Evolutionary conservation across 441 rosid species (phyloP).

Genomic region (Pelargonium fulgidum): DNA sequence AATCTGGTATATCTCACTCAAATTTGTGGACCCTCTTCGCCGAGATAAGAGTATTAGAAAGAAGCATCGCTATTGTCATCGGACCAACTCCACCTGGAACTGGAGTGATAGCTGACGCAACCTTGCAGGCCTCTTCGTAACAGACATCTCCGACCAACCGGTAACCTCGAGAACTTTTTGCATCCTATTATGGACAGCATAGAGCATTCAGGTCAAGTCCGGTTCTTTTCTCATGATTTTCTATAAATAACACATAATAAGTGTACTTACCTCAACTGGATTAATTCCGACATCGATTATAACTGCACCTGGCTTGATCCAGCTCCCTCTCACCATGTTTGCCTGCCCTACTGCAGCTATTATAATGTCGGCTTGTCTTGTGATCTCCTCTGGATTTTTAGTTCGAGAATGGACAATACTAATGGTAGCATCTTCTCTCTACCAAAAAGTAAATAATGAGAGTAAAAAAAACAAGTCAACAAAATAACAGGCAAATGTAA

Average conservation of each 20-base stretch:
- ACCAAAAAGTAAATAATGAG: slow-evolving; percentile 12
- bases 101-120: slow-evolving; percentile 75
- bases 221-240: neutral
- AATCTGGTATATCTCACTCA: slow-evolving; percentile 22
- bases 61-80: slow-evolving; percentile 91
- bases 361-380: slow-evolving; percentile 69
- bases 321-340: slow-evolving; percentile 69
- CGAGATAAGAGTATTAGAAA: slow-evolving; percentile 58
- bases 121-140: slow-evolving; percentile 65
- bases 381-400: slow-evolving; percentile 61
- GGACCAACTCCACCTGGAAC: slow-evolving; percentile 96
- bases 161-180: slow-evolving; percentile 51
- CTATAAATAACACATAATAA: neutral
- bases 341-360: slow-evolving; percentile 78
- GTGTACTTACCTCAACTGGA: slow-evolving; percentile 55
- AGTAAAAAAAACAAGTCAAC: neutral
- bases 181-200: slow-evolving; percentile 34
- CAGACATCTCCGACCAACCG: slow-evolving; percentile 73
- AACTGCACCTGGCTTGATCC: slow-evolving; percentile 90
- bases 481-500: neutral
- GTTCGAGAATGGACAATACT: slow-evolving; percentile 77
- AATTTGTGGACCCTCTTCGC: slow-evolving; percentile 55
- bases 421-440: slow-evolving; percentile 84
- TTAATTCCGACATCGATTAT: slow-evolving; percentile 85
- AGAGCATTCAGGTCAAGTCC: neutral